Percentiles rank a stretch among this genome's conserved stretches.
These are phyloP conservation scores for Aspergillus cejpii DNA, from an alignment of 2,329 filamentous ascomycete species.

Conservation along the genomic window DNA sequence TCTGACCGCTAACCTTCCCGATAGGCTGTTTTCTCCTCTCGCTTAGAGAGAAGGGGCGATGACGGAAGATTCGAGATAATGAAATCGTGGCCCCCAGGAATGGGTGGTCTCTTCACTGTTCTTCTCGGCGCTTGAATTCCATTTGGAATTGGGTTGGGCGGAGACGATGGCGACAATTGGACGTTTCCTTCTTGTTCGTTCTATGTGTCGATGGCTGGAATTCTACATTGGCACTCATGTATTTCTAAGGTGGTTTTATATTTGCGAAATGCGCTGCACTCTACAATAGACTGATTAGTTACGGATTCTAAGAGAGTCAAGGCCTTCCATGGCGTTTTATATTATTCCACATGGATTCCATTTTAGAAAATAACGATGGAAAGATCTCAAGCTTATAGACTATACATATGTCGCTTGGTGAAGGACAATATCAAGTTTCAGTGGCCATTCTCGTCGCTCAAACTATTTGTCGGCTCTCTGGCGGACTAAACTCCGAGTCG, in stretches of 20 bases:
- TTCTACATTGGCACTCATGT: slow-evolving; percentile 16
- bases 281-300: slow-evolving; percentile 7
- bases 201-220: slow-evolving; percentile 8
- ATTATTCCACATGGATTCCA: too few species aligned
- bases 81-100: slow-evolving; percentile 1
- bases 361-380: too few species aligned
- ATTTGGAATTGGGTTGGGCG: neutral
- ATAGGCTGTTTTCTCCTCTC: slow-evolving; percentile 40
- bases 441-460: neutral
- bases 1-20: slow-evolving; percentile 12
- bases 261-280: slow-evolving; percentile 8
- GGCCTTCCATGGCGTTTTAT: too few species aligned
- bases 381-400: too few species aligned
- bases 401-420: too few species aligned
- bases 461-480: neutral
- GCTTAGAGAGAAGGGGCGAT: slow-evolving; percentile 26
- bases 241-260: slow-evolving; percentile 21
- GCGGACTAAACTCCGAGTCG: neutral
- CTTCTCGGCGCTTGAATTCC: neutral
- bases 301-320: too few species aligned
- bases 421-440: too few species aligned
- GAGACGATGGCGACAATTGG: neutral
- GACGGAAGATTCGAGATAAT: neutral
- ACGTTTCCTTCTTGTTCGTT: slow-evolving; percentile 1
- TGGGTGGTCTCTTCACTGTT: neutral